phyloP scores from a whole-genome alignment of 768 basidiomycete genomes.

The Epithele typhae region DNA sequence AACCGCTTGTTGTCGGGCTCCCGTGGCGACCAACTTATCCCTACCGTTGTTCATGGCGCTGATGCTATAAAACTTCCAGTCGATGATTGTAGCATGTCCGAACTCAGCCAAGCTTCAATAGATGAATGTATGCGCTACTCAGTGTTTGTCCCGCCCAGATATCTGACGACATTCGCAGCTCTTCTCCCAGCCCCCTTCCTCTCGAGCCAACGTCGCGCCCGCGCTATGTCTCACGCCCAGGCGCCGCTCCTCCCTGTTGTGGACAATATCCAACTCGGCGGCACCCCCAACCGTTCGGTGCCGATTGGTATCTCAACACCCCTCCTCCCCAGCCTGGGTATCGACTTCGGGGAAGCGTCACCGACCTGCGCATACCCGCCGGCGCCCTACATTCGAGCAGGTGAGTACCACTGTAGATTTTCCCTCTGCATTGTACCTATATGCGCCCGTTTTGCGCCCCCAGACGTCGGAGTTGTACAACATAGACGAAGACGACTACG shows the following conservation, averaged over 20 bases:
- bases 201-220: conserved; percentile 40
- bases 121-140: conserved; percentile 14
- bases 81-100: conserved; percentile 15
- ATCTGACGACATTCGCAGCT: conserved; percentile 32
- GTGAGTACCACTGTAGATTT: conserved; percentile 30
- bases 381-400: conserved; percentile 37
- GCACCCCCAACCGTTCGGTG: conserved; percentile 23
- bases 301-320: conserved; percentile 49
- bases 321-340: conserved; percentile 68
- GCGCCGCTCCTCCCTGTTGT: conserved; percentile 29
- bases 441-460: conserved; percentile 23
- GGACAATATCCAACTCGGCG: conserved; percentile 22
- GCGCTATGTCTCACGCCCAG: conserved; percentile 58
- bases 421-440: not conserved
- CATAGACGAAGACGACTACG: conserved; percentile 69
- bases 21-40: too few relatives aligned
- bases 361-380: conserved; percentile 60
- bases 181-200: conserved; percentile 58
- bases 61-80: conserved; percentile 5
- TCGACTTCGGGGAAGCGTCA: conserved; percentile 65
- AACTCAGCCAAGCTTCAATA: conserved; percentile 15
- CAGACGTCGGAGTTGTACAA: conserved; percentile 55
- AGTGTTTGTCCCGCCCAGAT: not conserved
- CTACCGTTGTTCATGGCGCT: not conserved
- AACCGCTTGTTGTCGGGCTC: too few relatives aligned